Evolutionary conservation across 2,329 filamentous ascomycete genomes (phyloP).

Genomic region (Teratosphaeria zuluensis): DNA sequence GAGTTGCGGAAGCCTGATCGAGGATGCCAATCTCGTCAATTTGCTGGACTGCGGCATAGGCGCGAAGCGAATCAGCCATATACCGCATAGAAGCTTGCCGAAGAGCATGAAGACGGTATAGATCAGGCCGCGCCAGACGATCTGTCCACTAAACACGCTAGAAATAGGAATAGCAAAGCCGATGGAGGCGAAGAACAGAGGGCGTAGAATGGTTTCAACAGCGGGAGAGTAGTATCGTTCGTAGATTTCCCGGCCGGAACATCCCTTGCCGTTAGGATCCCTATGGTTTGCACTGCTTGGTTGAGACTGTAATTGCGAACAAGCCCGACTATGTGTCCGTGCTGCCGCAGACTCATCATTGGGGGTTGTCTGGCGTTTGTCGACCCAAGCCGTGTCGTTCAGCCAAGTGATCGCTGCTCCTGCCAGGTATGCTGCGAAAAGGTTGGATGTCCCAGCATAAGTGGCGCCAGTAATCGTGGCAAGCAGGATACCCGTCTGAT

Average conservation of each 20-base stretch:
- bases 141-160: slow-evolving; percentile 52
- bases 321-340: background rate
- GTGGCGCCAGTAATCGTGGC: slow-evolving; percentile 41
- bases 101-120: slow-evolving; percentile 63
- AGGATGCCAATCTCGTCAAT: too few relatives aligned
- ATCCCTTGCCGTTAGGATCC: background rate
- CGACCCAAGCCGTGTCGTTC: slow-evolving; percentile 12
- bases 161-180: slow-evolving; percentile 71
- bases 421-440: slow-evolving; percentile 53
- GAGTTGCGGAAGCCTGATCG: too few relatives aligned
- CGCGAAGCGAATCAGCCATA: slow-evolving; percentile 31
- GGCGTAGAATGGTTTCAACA: slow-evolving; percentile 49
- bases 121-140: slow-evolving; percentile 64
- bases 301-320: background rate
- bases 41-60: too few relatives aligned
- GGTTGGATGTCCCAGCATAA: slow-evolving; percentile 53
- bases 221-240: slow-evolving; percentile 37
- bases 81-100: slow-evolving; percentile 31
- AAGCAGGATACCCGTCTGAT: slow-evolving; percentile 44
- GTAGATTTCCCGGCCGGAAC: slow-evolving; percentile 28
- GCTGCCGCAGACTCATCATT: background rate
- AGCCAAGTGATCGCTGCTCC: slow-evolving; percentile 53
- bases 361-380: background rate
- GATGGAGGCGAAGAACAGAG: slow-evolving; percentile 66
- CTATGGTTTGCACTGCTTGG: background rate